A percentile compares a stretch with the other conserved stretches of the same genome.
phyloP scores from a whole-genome alignment of 2,329 filamentous ascomycete genomes.

The Nannizzia gypsea region DNA sequence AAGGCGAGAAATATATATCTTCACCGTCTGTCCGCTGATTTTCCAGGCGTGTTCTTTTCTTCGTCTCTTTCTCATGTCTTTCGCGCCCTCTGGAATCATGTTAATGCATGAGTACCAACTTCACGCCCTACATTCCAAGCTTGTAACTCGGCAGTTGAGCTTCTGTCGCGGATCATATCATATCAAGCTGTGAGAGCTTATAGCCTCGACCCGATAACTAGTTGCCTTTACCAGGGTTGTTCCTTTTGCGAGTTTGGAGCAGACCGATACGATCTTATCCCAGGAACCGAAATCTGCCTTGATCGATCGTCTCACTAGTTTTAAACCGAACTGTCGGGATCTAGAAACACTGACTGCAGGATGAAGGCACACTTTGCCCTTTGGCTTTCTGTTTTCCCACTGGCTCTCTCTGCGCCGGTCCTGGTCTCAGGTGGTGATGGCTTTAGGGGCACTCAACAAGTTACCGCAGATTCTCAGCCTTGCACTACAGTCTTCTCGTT shows the following conservation, averaged over 20 bases:
- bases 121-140: not conserved
- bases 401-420: not conserved
- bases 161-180: not conserved
- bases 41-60: not conserved
- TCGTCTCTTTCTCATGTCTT: not conserved
- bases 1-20: not conserved
- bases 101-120: not conserved
- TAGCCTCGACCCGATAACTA: too few species aligned
- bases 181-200: not conserved
- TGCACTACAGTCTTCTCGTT: not conserved
- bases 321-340: not conserved
- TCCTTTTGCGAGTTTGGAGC: too few species aligned
- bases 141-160: not conserved
- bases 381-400: not conserved
- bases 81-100: not conserved
- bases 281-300: not conserved
- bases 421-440: not conserved
- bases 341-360: not conserved
- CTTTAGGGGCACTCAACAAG: not conserved
- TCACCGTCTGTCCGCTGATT: not conserved
- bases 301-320: not conserved
- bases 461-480: not conserved
- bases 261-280: not conserved
- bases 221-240: not conserved
- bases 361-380: not conserved